A percentile compares a stretch with the other conserved stretches of the same genome.
phyloP scores from a whole-genome alignment of 2,329 filamentous ascomycete genomes.

The Alternaria triticimaculans region DNA sequence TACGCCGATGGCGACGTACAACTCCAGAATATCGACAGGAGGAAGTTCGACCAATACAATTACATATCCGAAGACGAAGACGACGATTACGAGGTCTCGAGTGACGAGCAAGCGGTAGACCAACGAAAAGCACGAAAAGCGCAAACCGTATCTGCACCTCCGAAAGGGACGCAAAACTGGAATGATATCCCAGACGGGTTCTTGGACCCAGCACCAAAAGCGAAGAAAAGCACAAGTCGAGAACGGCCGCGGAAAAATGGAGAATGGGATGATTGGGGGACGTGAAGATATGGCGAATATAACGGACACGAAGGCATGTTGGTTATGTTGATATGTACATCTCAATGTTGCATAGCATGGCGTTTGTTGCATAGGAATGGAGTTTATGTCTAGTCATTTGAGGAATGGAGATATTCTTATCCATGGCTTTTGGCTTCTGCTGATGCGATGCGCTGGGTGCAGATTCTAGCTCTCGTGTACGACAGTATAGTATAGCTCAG shows the following conservation, averaged over 20 bases:
- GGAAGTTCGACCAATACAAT: conserved; percentile 45
- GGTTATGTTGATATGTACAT: conserved; percentile 17
- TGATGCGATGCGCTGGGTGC: not conserved
- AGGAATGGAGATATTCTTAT: not conserved
- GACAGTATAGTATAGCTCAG: too few species aligned
- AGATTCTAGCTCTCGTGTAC: not conserved
- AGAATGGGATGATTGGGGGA: conserved; percentile 43
- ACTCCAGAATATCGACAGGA: conserved; percentile 51
- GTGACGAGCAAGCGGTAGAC: conserved; percentile 40
- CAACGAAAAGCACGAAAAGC: conserved; percentile 22
- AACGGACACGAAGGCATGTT: conserved; percentile 17
- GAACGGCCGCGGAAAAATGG: conserved; percentile 33
- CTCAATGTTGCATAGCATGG: conserved; percentile 18
- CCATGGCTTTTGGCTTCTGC: not conserved
- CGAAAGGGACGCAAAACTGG: conserved; percentile 50
- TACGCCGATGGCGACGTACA: conserved; percentile 49
- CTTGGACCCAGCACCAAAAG: conserved; percentile 35
- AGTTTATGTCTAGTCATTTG: not conserved
- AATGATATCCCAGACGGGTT: conserved; percentile 59
- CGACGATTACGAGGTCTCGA: conserved; percentile 44
- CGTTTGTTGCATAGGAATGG: conserved; percentile 4
- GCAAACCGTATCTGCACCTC: conserved; percentile 16
- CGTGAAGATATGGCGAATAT: not conserved
- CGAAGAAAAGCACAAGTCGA: conserved; percentile 35
- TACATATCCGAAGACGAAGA: conserved; percentile 49